Evolutionary conservation across 805 yeast genomes (phyloP), one percentile per base, ranked within the genome.

Genomic region (Isabelozyma pseudorhagii): DNA sequence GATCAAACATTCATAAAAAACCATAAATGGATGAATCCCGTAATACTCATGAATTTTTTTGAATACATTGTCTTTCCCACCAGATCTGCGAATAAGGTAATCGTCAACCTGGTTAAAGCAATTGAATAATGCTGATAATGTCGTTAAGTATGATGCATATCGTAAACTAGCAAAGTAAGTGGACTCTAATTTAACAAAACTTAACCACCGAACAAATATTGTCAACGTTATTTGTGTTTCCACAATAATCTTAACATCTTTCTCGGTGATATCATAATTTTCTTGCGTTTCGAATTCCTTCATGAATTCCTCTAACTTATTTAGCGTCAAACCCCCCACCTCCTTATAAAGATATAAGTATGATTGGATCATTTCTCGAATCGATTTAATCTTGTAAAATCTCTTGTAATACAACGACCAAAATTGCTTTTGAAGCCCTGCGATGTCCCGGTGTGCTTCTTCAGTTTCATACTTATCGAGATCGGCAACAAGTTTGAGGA

Each of bases 121-220:
- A 49, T 67, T 67, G 46, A 63, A 63, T 18, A 58, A 17, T 29
- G 58, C 52, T 17, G 60, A 14, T 55, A 68, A 59, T 2, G 64
- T 38, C 11, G 71, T 62, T n/a, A 62, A 27, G 51, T 61, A 66
- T 17, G 64, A 55, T 3, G 62, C 48, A 46, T 56, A 65, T 29
- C 69, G 45, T 40, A 68, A 54, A 11, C 66, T 55, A 0, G 72
- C 68, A 46, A 64, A 68, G 52, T 68, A 62, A 14, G 53, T 55
- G 3, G 54, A 45, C 48, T 67, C 72, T 11, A 66, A 48, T 38
- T 60, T 55, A 10, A 66, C 51, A 44, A 68, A 60, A 13, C 62
- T 55, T 18, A 67, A 51, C 69, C 69, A 66, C 43, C 63, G 53
- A 8, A 60, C 49, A 47, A 59, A 55, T 14, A 57, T 46, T 7